phyloP scores from a whole-genome alignment of 495 filamentous ascomycete genomes.

The Tuber umbilicatum region DNA sequence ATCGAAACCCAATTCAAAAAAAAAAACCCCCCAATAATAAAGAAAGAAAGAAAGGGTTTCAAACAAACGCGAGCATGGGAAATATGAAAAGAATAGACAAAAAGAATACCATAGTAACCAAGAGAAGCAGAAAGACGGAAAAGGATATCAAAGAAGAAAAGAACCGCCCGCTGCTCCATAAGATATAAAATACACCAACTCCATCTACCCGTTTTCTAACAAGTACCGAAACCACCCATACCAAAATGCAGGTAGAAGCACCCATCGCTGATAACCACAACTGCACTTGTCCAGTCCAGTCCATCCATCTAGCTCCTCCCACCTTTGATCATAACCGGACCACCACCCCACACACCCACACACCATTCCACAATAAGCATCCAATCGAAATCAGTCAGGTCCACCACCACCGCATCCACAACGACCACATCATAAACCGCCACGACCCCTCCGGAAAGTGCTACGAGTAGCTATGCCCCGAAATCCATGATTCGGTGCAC shows the following conservation, averaged over 20 bases:
- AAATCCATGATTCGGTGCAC: background rate
- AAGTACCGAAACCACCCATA: slow-evolving; percentile 5
- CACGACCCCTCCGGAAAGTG: background rate
- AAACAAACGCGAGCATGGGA: background rate
- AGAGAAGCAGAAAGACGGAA: background rate
- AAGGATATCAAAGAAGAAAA: background rate
- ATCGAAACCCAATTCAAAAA: background rate
- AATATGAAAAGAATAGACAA: background rate
- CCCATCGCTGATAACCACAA: background rate
- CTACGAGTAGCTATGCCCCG: background rate
- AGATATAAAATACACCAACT: slow-evolving; percentile 3
- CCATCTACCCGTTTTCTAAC: slow-evolving; percentile 6
- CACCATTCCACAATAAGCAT: background rate
- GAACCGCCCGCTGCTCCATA: slow-evolving; percentile 6
- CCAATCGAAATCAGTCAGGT: background rate
- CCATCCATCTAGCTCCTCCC: background rate
- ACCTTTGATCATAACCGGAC: background rate
- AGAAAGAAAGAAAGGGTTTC: background rate
- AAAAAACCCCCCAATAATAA: background rate
- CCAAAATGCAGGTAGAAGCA: slow-evolving; percentile 1
- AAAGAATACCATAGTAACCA: background rate
- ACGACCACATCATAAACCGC: slow-evolving; percentile 3
- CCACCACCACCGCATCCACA: slow-evolving; percentile 3
- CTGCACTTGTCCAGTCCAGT: background rate
- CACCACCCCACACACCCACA: background rate